Evolutionary conservation across 305 asterid genomes (phyloP), one percentile per base, ranked within the genome.

Genomic region (Solanum chacoense): DNA sequence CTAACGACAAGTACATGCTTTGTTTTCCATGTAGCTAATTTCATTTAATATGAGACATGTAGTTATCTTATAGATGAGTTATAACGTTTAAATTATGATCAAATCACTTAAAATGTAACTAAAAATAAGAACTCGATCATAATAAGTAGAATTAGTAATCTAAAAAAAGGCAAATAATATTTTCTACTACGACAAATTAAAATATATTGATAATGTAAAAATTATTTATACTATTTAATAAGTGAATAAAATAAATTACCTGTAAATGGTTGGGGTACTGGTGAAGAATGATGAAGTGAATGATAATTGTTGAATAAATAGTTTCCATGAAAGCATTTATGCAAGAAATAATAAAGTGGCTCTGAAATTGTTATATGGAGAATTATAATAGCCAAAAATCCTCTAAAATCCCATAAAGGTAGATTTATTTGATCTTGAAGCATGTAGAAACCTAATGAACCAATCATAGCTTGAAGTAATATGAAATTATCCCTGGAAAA

Each of bases 231-330:
- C 4, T 3, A n/a, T 63, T 63, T n/a, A 63, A 63, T 38, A 79
- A 40, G 11, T 26, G 18, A 81, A 29, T 28, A 74, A 88, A 14
- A n/a, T 88, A 40, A 45, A 73, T 90, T 86, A 95, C 99, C 98
- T 89, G 99, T 96, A 37, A 85, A 92, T 81, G 98, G 93, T 77
- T 97, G 98, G 31, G 96, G 96, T 26, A 95, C 98, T 8, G 94
- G 89, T 5, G 99, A 97, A 4, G 98, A 95, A 88, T 97, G 99
- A 88, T 95, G 98, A 55, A 95, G 94, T 8, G 94, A 93, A 86
- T 97, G 99, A 90, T 97, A 95, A 87, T 90, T 85, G 32, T 88
- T 90, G 89, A 95, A 97, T 29, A 95, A 89, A 91, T 92, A 94
- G 4, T 85, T 83, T 83, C 95, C 95, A 87, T 97, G 99, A 87